Base-by-base conservation (phyloP, 768 basidiomycete species). In the Lactifluus rugatus region DNA sequence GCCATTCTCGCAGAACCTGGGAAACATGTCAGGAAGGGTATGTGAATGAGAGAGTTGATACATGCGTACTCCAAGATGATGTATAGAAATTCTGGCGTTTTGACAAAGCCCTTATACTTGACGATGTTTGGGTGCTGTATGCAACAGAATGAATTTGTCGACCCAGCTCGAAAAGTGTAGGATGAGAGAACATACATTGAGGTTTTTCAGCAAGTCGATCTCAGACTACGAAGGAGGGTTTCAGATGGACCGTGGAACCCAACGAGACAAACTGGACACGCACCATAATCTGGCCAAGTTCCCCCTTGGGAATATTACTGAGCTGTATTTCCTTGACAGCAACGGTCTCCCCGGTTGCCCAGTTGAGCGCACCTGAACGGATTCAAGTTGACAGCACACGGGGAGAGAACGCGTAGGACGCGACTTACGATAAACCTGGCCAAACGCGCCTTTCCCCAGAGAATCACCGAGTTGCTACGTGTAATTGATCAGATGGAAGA, bases 321-420 rank as follows among this genome's bases (percentile, higher is more conserved):
- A 99, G 74, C 69, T 91, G 88, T 64, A 99, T 95, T 72, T 97
- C 94, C 78, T 99, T 99, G 67, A 99, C 88, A 2, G 96, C 96
- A 42, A 98, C 95, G 2, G 95, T 96, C 75, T 98, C 96, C 25
- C 96, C 96, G 25, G 93, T 97, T 16, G 89, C 87, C 87, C 92
- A 93, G 66, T 95, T 94, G 68, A 95, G 74, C 48, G 89, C 89
- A 64, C 89, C 89, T 91, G 63, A 36, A 48, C n/a, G 47, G 39
- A 19, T 37, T 45, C 58, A 4, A 36, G 26, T 26, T 53, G 34
- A 48, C 13, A 31, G 31, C 14, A 39, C 11, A 0, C 6, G 7
- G 10, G 46, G 37, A 44, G 17, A 37, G 46, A 9, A 3, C 42
- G 17, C 42, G 32, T 34, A 44, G 19, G 0, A 48, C 47, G 48